Evolutionary conservation across 1,284 basidiomycete species (phyloP), one percentile per base, ranked within the genome.

Genomic region (Malassezia cuniculi): DNA sequence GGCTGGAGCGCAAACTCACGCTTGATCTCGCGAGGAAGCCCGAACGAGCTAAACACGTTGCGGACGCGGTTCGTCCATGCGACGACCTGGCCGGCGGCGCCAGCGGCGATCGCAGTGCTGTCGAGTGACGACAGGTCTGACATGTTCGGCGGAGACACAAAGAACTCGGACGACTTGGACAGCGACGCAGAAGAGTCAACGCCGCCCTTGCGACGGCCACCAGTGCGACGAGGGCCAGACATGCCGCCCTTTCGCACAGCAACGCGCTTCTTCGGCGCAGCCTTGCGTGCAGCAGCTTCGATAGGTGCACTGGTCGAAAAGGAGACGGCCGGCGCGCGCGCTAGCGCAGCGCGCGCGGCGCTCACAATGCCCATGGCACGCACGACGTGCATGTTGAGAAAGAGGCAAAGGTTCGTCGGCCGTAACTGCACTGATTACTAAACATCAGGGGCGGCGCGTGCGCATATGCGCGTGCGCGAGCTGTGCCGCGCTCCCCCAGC

Each of bases 181-280:
- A 56, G 40, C 28, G 39, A 41, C 1, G 43, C 33, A 1, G 52
- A 39, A 12, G 54, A 51, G 24, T 41, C 58, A 2, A 50, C 48
- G 19, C 58, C 58, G 16, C 54, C 58, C 39, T 54, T 54, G n/a
- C 54, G 48, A 27, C 40, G 38, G 18, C 52, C 52, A 15, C 58
- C 54, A 2, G 54, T 49, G n/a, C 49, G 47, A 25, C 54, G 48
- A 19, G 54, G 50, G 8, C 53, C 53, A 11, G 50, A 46, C 14
- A 34, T 38, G 9, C 39, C 22, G 30, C 54, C 58, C 36, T 57
- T 57, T 37, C 55, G 56, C 39, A 59, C 48, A 4, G 55, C 45
- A 1, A 51, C 50, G 34, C 57, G 57, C 42, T 57, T 61, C 40
- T 61, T 61, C 10, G 48, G 48, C n/a, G 46, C 36, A 12, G 31